These are phyloP conservation scores for Boletus vermiculosoides DNA, from an alignment of 768 basidiomycete genomes.

Conservation along the genomic window DNA sequence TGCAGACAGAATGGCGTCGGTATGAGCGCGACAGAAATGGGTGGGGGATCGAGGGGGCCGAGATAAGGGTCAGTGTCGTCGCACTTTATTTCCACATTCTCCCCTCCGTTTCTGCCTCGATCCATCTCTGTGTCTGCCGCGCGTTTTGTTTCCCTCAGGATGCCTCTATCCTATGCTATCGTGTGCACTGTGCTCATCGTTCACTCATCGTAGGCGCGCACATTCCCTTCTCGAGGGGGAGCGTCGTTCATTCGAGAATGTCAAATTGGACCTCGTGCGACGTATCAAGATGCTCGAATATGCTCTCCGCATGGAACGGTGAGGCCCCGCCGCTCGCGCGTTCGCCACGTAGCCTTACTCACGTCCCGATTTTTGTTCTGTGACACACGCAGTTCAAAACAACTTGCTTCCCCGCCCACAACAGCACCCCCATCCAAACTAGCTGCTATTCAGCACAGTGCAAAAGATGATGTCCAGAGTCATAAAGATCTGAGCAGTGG, in stretches of 20 bases:
- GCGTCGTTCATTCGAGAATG: conserved; percentile 94
- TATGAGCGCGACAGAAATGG: conserved; percentile 99
- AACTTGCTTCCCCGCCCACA: conserved; percentile 56
- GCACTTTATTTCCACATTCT: conserved; percentile 2
- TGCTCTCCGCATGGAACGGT: conserved; percentile 95
- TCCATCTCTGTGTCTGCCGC: neutral
- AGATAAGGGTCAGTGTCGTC: conserved; percentile 83
- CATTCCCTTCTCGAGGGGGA: conserved; percentile 97
- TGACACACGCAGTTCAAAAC: conserved; percentile 68
- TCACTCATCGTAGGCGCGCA: conserved; percentile 67
- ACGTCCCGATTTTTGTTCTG: conserved; percentile 24
- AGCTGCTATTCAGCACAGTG: conserved; percentile 54
- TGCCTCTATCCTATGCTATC: neutral
- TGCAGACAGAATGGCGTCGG: conserved; percentile 96
- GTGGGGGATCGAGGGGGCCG: conserved; percentile 99
- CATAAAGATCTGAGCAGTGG: conserved; percentile 78
- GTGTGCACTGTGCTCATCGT: conserved; percentile 16
- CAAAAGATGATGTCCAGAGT: conserved; percentile 71
- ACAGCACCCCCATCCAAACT: conserved; percentile 66
- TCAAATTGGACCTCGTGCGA: conserved; percentile 92
- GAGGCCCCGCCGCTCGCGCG: conserved; percentile 27
- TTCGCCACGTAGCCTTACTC: conserved; percentile 3
- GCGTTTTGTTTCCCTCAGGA: neutral
- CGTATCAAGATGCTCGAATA: conserved; percentile 99
- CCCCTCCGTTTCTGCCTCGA: neutral